Base-by-base conservation (phyloP, 2,329 filamentous ascomycete genomes). In the Fragosphaeria purpurea region DNA sequence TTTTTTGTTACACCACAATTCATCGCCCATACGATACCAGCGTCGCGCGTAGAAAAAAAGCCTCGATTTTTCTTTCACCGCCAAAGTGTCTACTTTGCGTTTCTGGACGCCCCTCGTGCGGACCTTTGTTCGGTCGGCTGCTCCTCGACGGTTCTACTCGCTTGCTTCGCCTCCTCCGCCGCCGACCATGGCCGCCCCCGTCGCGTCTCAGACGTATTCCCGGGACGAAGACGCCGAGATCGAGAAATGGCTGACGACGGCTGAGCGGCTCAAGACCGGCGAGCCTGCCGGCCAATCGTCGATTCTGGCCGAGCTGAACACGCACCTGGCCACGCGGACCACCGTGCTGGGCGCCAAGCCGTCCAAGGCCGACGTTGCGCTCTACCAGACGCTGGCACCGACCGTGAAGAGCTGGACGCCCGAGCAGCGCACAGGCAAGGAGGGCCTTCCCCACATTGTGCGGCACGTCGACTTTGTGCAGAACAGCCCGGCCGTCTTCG, bases 401-500 rank as follows among this genome's bases (percentile, higher is more conserved):
- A 64, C 85, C 40, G 87, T 95, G 53, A 79, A 84, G 63, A 74
- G 75, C 57, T 97, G 91, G 91, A 79, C 78, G 3, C 70, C 85
- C 44, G 89, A 96, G 71, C 81, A 95, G 76, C 82, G 87, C 63
- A 95, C 91, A 30, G 91, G 91, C 55, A 82, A 95, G 72, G 77
- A 88, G 56, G 91, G 91, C 55, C 85, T 85, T 67, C 90, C 94
- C 56, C 83, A 97, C 70, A 86, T 97, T 58, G 87, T 96, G 52
- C 87, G 91, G 58, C 86, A 88, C 66, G 70, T 96, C 63, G 91
- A 96, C 71, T 95, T 96, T 65, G 87, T 97, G 57, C 91, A 97
- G 75, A 95, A 95, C 72, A 85, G 86, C 44, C 74, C 82, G 44
- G 77, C 82, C 45, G 76, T 94, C 55, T 84, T 83, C 56, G 83